These are phyloP conservation scores for Aureobasidium mangrovei DNA, from an alignment of 2,329 filamentous ascomycete species.

Conservation along the genomic window DNA sequence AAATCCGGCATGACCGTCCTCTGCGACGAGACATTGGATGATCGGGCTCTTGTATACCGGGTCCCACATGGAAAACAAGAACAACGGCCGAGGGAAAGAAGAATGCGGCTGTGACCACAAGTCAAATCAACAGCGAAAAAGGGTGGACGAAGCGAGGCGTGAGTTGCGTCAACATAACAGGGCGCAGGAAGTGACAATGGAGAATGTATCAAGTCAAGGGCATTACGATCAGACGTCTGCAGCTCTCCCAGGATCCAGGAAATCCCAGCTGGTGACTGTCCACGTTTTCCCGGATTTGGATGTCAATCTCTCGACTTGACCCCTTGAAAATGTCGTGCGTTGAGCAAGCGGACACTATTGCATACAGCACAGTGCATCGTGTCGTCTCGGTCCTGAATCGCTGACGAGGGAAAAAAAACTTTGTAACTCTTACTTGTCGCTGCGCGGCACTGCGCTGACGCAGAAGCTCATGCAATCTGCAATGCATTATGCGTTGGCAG, in stretches of 20 bases:
- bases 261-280: neutral
- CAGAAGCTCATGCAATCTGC: neutral
- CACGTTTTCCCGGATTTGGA: neutral
- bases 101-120: neutral
- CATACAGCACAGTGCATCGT: neutral
- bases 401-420: neutral
- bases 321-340: neutral
- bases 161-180: neutral
- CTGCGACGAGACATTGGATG: too few species aligned
- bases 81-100: too few species aligned
- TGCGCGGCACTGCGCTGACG: neutral
- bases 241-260: neutral
- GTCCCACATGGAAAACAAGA: too few species aligned
- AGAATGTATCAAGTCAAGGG: neutral
- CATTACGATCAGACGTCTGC: neutral
- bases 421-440: neutral
- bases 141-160: neutral
- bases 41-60: too few species aligned
- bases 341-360: neutral
- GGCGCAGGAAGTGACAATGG: neutral
- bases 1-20: too few species aligned
- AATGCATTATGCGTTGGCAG: conserved; percentile 6
- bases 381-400: neutral
- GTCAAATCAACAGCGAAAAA: neutral
- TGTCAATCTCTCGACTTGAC: neutral